A percentile compares a stretch with the other conserved stretches of the same genome.
Conservation (phyloP, 345 rosid genomes). For the Gossypium australe region DNA sequence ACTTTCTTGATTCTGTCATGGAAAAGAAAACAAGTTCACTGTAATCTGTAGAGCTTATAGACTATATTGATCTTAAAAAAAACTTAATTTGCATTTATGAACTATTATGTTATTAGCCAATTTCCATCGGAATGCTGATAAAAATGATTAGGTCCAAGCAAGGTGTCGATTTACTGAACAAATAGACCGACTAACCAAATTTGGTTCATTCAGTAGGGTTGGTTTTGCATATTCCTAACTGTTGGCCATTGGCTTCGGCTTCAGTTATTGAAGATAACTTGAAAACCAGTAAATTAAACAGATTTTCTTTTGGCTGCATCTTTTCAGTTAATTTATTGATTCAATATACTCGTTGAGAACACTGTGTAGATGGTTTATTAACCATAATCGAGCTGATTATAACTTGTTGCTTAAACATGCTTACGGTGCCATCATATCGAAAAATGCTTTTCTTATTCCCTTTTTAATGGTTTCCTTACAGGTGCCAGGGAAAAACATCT, state of each 20-base stretch:
- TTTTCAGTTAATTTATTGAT: not conserved
- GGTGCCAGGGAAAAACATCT: slow-evolving; percentile 58
- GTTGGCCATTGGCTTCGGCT: not conserved
- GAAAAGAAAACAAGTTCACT: not conserved
- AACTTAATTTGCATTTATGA: not conserved
- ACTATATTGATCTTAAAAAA: not conserved
- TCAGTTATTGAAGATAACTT: not conserved
- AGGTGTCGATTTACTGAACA: not conserved
- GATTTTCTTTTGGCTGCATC: not conserved
- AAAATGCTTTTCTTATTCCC: not conserved
- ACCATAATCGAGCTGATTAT: not conserved
- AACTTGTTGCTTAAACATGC: not conserved
- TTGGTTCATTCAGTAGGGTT: not conserved
- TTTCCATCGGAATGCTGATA: not conserved
- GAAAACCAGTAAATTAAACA: not conserved
- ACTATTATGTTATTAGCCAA: too few relatives aligned
- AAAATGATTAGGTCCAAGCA: not conserved
- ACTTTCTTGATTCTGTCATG: not conserved
- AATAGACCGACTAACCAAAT: not conserved
- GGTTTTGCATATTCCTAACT: not conserved
- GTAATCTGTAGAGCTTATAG: not conserved
- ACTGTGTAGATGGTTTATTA: slow-evolving; percentile 4
- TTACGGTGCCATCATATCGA: not conserved
- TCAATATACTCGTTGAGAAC: not conserved
- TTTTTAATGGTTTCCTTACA: slow-evolving; percentile 27